Evolutionary conservation across 179 eudicot species (phyloP), one percentile per base, ranked within the genome.

Genomic region (Silene coronaria): DNA sequence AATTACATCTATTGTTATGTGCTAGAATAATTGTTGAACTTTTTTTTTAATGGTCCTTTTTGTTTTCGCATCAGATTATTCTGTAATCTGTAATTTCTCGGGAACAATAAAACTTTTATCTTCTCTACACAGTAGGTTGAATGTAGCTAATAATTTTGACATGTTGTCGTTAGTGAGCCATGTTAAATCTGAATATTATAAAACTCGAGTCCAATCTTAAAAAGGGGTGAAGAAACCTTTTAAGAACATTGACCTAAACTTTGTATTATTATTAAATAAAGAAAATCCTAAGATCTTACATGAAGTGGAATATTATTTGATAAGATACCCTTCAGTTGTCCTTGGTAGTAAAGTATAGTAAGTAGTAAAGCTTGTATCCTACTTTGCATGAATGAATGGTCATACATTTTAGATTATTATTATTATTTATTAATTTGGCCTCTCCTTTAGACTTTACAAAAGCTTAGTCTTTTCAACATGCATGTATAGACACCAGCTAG

Each of bases 361-460:
- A n/a, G n/a, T n/a, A 1, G 38, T 13, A 32, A 22, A 38, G 11
- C 28, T 42, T 38, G 45, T 4, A 22, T 68, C 26, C 22, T 46
- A 11, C 60, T 68, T 76, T 76, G 79, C 63, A 30, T 12, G 65
- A 55, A 75, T 75, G 78, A 42, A 42, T 42, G 48, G 65, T 55
- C 78, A 75, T 26, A 67, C 62, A 74, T 14, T 42, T 42, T 42
- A 10, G 48, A 42, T 42, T 42, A 10, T 42, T 42, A 42, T 30
- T 30, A 16, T 53, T 61, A 16, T 74, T n/a, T n/a, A n/a, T n/a
- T n/a, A n/a, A n/a, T n/a, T 14, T 74, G 57, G 76, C 59, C 27
- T 75, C 16, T 27, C 55, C 53, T 67, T 75, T 51, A 19, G 55
- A 30, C 78, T 67, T 76, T 76, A 4, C 23, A 1, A 76, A 76